Percentiles rank a stretch among this genome's conserved stretches.
Conservation (phyloP, 208 protist species). For the Plasmodiophora brassicae region DNA sequence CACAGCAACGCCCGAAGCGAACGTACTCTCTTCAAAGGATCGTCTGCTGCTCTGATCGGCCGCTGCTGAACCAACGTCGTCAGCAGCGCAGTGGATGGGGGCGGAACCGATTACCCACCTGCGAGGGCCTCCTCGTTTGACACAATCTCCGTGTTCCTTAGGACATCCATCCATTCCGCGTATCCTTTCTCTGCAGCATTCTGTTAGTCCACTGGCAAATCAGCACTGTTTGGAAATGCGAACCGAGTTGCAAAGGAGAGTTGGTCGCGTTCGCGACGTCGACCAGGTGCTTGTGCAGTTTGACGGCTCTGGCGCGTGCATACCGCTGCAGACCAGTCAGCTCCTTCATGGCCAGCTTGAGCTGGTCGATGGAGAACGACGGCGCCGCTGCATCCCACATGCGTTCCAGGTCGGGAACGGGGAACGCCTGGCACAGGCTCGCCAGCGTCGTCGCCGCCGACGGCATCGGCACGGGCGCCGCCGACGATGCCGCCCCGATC, state of each 20-base stretch:
- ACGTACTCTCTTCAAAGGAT: background rate
- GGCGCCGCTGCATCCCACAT: background rate
- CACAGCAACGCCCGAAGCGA: no score
- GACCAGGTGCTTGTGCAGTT: slow-evolving; percentile 13
- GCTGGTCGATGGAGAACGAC: background rate
- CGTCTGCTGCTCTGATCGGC: background rate
- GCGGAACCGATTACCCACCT: background rate
- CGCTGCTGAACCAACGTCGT: background rate
- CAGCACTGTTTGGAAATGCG: background rate
- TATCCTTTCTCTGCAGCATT: slow-evolving; percentile 18
- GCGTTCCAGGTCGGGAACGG: background rate
- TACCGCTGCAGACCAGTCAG: background rate
- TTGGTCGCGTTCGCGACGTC: slow-evolving; percentile 17
- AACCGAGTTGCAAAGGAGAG: slow-evolving; percentile 1
- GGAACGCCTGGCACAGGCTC: background rate
- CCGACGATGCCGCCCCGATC: background rate
- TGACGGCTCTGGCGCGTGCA: background rate
- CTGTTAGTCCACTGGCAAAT: no score
- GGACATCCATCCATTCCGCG: slow-evolving; percentile 10
- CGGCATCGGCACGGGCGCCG: background rate
- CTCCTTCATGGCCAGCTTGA: background rate
- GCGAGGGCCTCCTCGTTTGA: background rate
- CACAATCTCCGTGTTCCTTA: slow-evolving; percentile 10
- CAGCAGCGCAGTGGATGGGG: no score
- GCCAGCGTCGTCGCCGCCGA: background rate